Evolutionary conservation across 2,329 filamentous ascomycete species (phyloP), one percentile per base, ranked within the genome.

Genomic region (Stylonectria norvegica): DNA sequence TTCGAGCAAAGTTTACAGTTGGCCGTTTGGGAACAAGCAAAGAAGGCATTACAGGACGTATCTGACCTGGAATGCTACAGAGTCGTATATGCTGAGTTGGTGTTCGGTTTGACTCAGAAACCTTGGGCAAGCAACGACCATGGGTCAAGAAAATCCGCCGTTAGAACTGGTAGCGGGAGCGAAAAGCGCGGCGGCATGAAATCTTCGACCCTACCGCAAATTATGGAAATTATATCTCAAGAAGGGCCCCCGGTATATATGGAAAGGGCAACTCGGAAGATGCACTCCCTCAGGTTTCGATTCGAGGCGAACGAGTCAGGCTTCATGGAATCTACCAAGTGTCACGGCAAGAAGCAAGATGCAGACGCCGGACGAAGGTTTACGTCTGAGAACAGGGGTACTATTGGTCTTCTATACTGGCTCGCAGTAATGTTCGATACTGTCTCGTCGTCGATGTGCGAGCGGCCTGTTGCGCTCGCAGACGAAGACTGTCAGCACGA

Each of bases 351-450:
- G 27, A 38, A 29, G 23, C 15, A 50, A 33, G 9, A 51, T 5
- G 3, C 20, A 16, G 14, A 28, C 11, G 22, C 20, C 4, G 20
- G 23, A 4, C 34, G 19, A 15, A 30, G 20, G 9, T 31, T 49
- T 0, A 37, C 38, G 0, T 12, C 41, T 19, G 15, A 14, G 37
- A 56, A 64, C 7, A 52, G 52, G 12, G 52, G 66, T 18, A 77
- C 75, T 0, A 61, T 78, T 17, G 65, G 72, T 19, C 58, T 79
- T 14, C 53, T 79, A 9, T 78, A 72, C 50, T 79, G 76, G 75
- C 59, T 79, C 11, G 72, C 70, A 1, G 62, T 77, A 31, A 79
- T 78, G 74, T 73, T 76, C 33, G 75, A 78, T 52, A 78, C 74
- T 0, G 53, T 77, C 16, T 75, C 71, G 0, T 67, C 75, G 1